A percentile compares a stretch with the other conserved stretches of the same genome.
Evolutionary conservation across 2,329 filamentous ascomycete species (phyloP).

Genomic region (Beauveria scarabaeidicola): DNA sequence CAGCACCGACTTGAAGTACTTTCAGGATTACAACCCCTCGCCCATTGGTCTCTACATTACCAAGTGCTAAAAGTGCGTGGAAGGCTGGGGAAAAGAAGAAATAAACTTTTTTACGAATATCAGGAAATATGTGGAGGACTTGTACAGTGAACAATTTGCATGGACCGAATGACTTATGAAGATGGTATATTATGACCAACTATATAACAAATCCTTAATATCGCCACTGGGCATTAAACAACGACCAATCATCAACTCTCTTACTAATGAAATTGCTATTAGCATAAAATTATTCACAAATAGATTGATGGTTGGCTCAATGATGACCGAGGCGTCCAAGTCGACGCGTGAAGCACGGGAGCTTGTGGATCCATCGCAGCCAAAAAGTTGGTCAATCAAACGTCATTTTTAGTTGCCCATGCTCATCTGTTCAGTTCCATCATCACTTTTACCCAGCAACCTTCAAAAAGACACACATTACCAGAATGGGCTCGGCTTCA

Average conservation of each 20-base stretch:
- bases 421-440: not conserved
- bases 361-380: not conserved
- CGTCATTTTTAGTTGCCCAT: not conserved
- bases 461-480: not conserved
- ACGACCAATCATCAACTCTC: too few species aligned
- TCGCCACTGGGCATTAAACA: not conserved
- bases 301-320: not conserved
- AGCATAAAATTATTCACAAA: too few species aligned
- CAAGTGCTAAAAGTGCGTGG: slow-evolving; percentile 18
- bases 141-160: slow-evolving; percentile 2
- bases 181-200: slow-evolving; percentile 7
- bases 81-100: not conserved
- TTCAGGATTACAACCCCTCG: slow-evolving; percentile 53
- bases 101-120: not conserved
- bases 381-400: slow-evolving; percentile 1
- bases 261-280: not conserved
- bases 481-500: slow-evolving; percentile 35
- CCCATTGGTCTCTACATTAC: slow-evolving; percentile 34
- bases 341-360: not conserved
- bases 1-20: slow-evolving; percentile 47
- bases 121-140: not conserved
- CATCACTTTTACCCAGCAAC: not conserved
- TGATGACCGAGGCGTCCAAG: not conserved
- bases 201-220: slow-evolving; percentile 11
- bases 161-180: slow-evolving; percentile 2